Evolutionary conservation across 352 stramenopile genomes (phyloP).

Genomic region (Aphanomyces invadans): DNA sequence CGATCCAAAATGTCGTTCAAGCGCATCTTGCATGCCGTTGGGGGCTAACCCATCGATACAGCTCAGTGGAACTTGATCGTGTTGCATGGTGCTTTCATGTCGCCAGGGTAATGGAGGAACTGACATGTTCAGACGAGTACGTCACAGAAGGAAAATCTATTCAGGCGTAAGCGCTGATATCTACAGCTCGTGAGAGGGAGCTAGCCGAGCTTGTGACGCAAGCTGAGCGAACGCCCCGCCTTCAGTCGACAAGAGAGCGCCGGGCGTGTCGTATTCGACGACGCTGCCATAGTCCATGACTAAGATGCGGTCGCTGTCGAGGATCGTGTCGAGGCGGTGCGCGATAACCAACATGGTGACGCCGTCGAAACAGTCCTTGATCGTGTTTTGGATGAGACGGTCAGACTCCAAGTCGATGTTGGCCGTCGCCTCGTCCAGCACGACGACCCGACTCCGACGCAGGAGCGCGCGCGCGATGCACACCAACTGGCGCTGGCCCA

Average conservation of each 20-base stretch:
- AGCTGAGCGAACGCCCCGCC: constrained; percentile 46
- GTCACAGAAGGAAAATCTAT: too few species aligned
- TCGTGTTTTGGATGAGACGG: constrained; percentile 34
- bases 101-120: too few species aligned
- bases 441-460: constrained; percentile 81
- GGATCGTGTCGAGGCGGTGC: constrained; percentile 96
- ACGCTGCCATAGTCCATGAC: constrained; percentile 93
- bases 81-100: too few species aligned
- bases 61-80: too few species aligned
- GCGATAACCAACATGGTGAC: constrained; percentile 95
- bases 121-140: too few species aligned
- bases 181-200: too few species aligned
- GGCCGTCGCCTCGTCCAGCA: constrained; percentile 73
- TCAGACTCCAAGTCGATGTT: constrained; percentile 51
- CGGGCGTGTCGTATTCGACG: constrained; percentile 80
- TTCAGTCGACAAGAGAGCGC: constrained; percentile 64
- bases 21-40: too few species aligned
- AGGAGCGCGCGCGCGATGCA: constrained; percentile 87
- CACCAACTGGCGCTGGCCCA: constrained; percentile 84
- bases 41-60: too few species aligned
- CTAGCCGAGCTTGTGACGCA: neutral
- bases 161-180: too few species aligned
- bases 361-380: constrained; percentile 26
- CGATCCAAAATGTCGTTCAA: too few species aligned
- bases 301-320: constrained; percentile 93